Evolutionary conservation across 1,284 basidiomycete species (phyloP), one percentile per base, ranked within the genome.

Genomic region (Sanghuangporus weigelae): DNA sequence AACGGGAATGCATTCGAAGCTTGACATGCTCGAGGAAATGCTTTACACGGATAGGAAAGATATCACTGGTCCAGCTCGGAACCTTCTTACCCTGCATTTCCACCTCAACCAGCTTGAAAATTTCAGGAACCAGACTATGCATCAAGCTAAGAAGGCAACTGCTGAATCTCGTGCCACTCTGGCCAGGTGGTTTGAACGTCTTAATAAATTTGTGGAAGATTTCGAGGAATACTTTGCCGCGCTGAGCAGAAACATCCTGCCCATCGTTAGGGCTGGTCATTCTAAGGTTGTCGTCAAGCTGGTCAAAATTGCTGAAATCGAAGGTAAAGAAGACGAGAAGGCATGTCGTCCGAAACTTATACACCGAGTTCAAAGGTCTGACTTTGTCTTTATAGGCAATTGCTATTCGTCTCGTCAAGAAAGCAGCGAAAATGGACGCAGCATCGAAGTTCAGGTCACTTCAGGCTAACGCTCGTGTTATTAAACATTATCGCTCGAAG

Each of bases 401-500:
- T 50, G 95, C 93, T 14, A 93, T 99, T 73, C 85, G 92, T 60
- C 87, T 98, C 7, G 92, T 98, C 60, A 97, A 96, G 75, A 96
- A 95, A 72, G 90, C 92, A 1, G 92, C 91, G 1, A 94, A 92
- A 70, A 81, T 91, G 72, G 94, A 95, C 69, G 90, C 93, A 11
- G 90, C 95, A 0, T 89, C 93, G 19, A 93, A 93, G 74, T 95
- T 95, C 78, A 92, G 87, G 73, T 94, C 92, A 10, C 86, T 95
- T 82, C 91, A 94, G 75, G 96, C 95, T 53, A 92, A 96, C 69
- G 93, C 95, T 7, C 89, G 96, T 59, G 82, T 94, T 48, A 90
- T 99, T 76, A 99, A 99, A 77, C 93, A 98, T 74, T 99, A 98
- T 75, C 88, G 95, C 11, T 90, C 92, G 66, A 98, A 96, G 74